Base-by-base conservation (phyloP, 2,329 filamentous ascomycete genomes). In the Arthrobotrys sphaeroides region DNA sequence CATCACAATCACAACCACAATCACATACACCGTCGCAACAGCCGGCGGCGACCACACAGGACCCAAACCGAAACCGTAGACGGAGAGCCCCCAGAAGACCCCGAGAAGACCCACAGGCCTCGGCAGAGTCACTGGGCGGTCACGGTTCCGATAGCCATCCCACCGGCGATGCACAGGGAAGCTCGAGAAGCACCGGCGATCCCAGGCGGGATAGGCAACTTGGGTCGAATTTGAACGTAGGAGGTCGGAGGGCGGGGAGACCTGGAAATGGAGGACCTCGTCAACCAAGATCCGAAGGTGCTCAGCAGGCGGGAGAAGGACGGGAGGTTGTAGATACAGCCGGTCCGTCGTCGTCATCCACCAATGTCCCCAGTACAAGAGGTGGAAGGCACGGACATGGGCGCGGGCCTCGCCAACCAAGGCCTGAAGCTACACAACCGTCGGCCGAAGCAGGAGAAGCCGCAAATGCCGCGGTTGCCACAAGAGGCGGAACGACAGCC, bases 141-240 rank as follows among this genome's bases (percentile, higher is more conserved):
- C 57, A 49, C 60, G 55, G 43, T 43, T 70, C 66, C n/a, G 66
- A 70, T 4, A 43, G 66, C 33, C 62, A 40, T 57, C 45, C 47
- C 33, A 66, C 38, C 28, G 33, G 38, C 55, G 66, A 60, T 45
- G 43, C 47, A 36, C n/a, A 26, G 16, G 28, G 47, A 53, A 47
- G 61, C 69, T 73, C 69, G 60, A 53, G 51, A 60, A 62, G 59
- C 53, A 61, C 69, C 61, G 61, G 69, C 22, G 51, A 55, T 38
- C 16, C 26, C 53, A 67, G 33, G 33, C 55, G 12, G 66, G 69
- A 57, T 53, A 53, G 24, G 61, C 60, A 33, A 49, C 45, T 57
- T 6, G 45, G 64, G 72, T 69, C 64, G 55, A 68, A 64, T 47
- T 75, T 57, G 26, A 65, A 47, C 26, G 57, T 64, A 69, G 72